Conservation (phyloP, 305 asterid species). For the Fraxinus ornus region DNA sequence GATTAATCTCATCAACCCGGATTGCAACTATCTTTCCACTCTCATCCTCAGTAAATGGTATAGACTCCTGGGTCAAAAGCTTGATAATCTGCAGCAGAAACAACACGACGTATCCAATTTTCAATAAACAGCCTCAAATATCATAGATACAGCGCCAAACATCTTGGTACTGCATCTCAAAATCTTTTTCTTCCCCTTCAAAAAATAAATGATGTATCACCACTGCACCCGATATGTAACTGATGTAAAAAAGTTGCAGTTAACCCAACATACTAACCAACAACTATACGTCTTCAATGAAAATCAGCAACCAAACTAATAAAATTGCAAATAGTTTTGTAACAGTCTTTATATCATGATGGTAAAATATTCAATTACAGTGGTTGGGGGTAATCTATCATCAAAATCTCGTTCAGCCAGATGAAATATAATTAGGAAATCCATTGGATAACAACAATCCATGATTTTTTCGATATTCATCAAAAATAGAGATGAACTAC, state of each 20-base stretch:
- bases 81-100: conserved; percentile 52
- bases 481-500: neutral
- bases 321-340: neutral
- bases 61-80: conserved; percentile 58
- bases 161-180: neutral
- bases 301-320: neutral
- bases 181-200: neutral
- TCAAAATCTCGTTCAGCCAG: neutral
- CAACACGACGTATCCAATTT: neutral
- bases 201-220: neutral
- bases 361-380: neutral
- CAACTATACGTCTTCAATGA: neutral
- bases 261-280: neutral
- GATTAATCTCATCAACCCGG: conserved; percentile 48
- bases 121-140: neutral
- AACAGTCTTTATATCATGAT: neutral
- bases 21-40: conserved; percentile 52
- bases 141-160: neutral
- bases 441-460: neutral
- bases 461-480: neutral
- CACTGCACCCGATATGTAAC: neutral
- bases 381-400: neutral
- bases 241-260: neutral
- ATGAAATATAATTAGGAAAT: neutral
- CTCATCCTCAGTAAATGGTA: conserved; percentile 73